phyloP scores from a whole-genome alignment of 2,329 filamentous ascomycete species.

The Alternaria triticimaculans region DNA sequence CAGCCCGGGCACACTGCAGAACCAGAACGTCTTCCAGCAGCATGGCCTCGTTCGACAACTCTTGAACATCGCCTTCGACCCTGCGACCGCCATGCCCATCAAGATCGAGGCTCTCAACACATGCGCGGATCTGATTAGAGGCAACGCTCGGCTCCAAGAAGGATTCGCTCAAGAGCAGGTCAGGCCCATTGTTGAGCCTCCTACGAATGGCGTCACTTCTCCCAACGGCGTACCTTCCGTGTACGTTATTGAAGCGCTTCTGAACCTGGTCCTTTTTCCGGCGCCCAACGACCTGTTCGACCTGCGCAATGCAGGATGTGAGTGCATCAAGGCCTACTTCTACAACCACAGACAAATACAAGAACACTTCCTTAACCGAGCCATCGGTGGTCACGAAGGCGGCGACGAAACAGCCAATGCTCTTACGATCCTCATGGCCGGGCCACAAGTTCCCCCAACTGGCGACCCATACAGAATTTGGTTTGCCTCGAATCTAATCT shows the following conservation, averaged over 20 bases:
- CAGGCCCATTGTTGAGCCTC: slow-evolving; percentile 60
- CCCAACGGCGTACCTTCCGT: slow-evolving; percentile 66
- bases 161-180: slow-evolving; percentile 88
- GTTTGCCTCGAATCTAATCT: slow-evolving; percentile 86
- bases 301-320: slow-evolving; percentile 81
- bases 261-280: slow-evolving; percentile 79
- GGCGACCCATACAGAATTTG: slow-evolving; percentile 86
- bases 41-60: slow-evolving; percentile 80
- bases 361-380: slow-evolving; percentile 83
- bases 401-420: slow-evolving; percentile 89
- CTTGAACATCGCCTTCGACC: slow-evolving; percentile 81
- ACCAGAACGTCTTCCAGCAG: slow-evolving; percentile 86
- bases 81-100: slow-evolving; percentile 74
- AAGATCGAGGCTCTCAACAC: slow-evolving; percentile 85
- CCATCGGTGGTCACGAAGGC: slow-evolving; percentile 83
- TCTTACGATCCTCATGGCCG: slow-evolving; percentile 78
- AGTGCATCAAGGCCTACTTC: slow-evolving; percentile 93
- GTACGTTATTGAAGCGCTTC: slow-evolving; percentile 91
- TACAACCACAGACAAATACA: slow-evolving; percentile 80
- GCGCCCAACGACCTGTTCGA: slow-evolving; percentile 74
- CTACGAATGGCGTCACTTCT: slow-evolving; percentile 50
- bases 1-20: slow-evolving; percentile 79
- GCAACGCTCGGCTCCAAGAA: slow-evolving; percentile 81
- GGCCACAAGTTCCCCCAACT: slow-evolving; percentile 65
- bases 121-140: slow-evolving; percentile 86